phyloP scores from a whole-genome alignment of 2,329 filamentous ascomycete species.

The Nannizzia gypsea region DNA sequence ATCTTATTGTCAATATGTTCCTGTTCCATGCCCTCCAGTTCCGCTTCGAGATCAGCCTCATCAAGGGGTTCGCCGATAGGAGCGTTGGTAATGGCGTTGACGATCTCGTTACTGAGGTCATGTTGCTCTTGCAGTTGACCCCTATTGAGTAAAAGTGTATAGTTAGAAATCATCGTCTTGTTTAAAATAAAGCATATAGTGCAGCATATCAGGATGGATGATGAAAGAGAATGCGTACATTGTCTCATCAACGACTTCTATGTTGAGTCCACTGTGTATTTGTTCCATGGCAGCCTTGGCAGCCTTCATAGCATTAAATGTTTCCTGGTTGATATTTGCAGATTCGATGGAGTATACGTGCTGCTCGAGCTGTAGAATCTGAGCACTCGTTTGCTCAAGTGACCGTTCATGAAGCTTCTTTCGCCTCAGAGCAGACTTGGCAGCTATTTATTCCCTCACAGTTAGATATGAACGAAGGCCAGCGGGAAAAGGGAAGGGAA shows the following conservation, averaged over 20 bases:
- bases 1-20: slow-evolving; percentile 89
- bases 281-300: slow-evolving; percentile 82
- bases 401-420: slow-evolving; percentile 93
- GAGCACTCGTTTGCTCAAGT: slow-evolving; percentile 76
- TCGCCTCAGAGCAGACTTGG: slow-evolving; percentile 76
- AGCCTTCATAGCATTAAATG: slow-evolving; percentile 83
- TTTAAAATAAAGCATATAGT: background rate
- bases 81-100: slow-evolving; percentile 65
- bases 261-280: slow-evolving; percentile 81
- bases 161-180: background rate
- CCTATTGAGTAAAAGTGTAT: slow-evolving; percentile 40
- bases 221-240: slow-evolving; percentile 53
- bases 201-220: background rate
- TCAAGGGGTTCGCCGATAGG: slow-evolving; percentile 59
- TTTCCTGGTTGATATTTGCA: slow-evolving; percentile 97
- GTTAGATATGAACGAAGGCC: background rate
- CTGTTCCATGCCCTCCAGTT: slow-evolving; percentile 79
- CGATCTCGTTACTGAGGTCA: slow-evolving; percentile 85
- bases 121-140: slow-evolving; percentile 86
- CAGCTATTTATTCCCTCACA: slow-evolving; percentile 46
- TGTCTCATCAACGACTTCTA: slow-evolving; percentile 87
- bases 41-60: slow-evolving; percentile 73
- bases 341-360: slow-evolving; percentile 96
- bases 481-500: background rate
- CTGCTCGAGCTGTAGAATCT: slow-evolving; percentile 85